Evolutionary conservation across 2,329 filamentous ascomycete species (phyloP).

Genomic region (Cadophora malorum): DNA sequence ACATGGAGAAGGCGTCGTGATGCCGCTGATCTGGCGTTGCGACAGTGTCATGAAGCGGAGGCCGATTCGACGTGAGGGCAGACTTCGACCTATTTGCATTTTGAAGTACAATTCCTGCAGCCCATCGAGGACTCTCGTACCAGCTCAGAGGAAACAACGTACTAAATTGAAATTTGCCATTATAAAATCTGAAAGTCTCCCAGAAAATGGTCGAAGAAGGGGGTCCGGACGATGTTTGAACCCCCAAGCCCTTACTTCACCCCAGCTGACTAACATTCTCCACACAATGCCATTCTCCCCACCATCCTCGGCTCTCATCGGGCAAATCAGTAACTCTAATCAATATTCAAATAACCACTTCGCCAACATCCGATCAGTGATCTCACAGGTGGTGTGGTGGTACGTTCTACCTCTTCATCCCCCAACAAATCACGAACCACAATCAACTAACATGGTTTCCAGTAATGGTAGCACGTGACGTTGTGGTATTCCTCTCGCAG

Average conservation of each 20-base stretch:
- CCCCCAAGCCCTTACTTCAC: not conserved
- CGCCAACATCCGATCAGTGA: constrained; percentile 14
- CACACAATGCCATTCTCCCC: not conserved
- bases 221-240: too few relatives aligned
- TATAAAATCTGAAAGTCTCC: too few relatives aligned
- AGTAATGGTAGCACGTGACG: constrained; percentile 46
- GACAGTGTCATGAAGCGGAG: constrained; percentile 11
- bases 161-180: too few relatives aligned
- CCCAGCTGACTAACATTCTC: not conserved
- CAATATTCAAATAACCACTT: not conserved
- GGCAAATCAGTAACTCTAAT: not conserved
- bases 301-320: not conserved
- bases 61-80: not conserved
- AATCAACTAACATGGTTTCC: constrained; percentile 17
- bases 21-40: constrained; percentile 16
- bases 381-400: constrained; percentile 34
- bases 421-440: constrained; percentile 2
- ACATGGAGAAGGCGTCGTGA: not conserved
- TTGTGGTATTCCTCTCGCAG: constrained; percentile 40
- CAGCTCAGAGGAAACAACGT: too few relatives aligned
- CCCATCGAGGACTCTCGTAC: too few relatives aligned
- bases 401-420: constrained; percentile 20
- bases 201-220: too few relatives aligned
- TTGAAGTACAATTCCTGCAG: too few relatives aligned
- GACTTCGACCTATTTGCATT: not conserved